A percentile compares a stretch with the other conserved stretches of the same genome.
Evolutionary conservation across 441 rosid species (phyloP).

Genomic region (Brassica hybrid): DNA sequence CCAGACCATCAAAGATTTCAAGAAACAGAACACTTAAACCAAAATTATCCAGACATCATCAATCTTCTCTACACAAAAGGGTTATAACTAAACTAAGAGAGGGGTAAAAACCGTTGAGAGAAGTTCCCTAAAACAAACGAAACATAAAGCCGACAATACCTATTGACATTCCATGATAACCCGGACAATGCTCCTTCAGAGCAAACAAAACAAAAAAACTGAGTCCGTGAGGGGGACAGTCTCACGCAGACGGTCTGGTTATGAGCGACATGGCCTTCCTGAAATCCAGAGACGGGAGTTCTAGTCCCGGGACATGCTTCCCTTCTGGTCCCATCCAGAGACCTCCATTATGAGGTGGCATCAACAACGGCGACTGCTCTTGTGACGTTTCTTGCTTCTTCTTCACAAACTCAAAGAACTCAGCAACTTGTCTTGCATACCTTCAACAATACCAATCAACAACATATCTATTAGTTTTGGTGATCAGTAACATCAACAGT

Average conservation of each 20-base stretch:
- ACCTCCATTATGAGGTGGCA: conserved; percentile 30
- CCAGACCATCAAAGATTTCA: neutral
- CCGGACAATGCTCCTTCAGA: conserved; percentile 32
- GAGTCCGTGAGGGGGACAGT: conserved; percentile 25
- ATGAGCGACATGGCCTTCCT: conserved; percentile 63
- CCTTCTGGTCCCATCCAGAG: conserved; percentile 65
- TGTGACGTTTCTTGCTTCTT: conserved; percentile 64
- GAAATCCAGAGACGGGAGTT: conserved; percentile 61
- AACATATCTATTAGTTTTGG: neutral
- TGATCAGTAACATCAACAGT: neutral
- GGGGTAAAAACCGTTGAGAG: neutral
- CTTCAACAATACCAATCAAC: conserved; percentile 40
- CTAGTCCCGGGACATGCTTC: conserved; percentile 60
- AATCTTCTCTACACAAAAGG: conserved; percentile 37
- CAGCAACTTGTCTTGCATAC: conserved; percentile 80
- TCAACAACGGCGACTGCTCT: conserved; percentile 47
- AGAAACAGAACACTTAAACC: neutral
- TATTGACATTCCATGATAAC: conserved; percentile 33
- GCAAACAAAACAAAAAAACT: conserved; percentile 25
- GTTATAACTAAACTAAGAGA: neutral
- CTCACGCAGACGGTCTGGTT: conserved; percentile 44
- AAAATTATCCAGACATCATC: conserved; percentile 22
- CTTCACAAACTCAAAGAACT: conserved; percentile 93
- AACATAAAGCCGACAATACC: conserved; percentile 24
- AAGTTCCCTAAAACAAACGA: conserved; percentile 28